A percentile compares a stretch with the other conserved stretches of the same genome.
These are phyloP conservation scores for Crucibulum laeve DNA, from an alignment of 768 basidiomycete genomes.

Conservation along the genomic window DNA sequence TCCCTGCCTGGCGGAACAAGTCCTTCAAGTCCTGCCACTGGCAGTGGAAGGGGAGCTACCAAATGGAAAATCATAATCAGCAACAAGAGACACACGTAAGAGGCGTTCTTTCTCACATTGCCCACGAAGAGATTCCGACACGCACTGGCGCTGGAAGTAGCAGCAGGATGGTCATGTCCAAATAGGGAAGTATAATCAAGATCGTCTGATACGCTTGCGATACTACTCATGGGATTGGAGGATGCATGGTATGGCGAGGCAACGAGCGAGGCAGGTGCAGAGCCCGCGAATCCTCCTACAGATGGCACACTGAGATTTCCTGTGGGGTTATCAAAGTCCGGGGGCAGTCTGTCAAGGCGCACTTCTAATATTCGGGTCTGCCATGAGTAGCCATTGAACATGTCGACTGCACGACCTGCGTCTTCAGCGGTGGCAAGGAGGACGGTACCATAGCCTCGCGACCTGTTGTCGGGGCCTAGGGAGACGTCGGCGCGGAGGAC, in stretches of 20 bases:
- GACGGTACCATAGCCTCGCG: constrained; percentile 92
- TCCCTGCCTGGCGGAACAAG: constrained; percentile 87
- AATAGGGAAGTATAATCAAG: constrained; percentile 4
- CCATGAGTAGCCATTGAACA: constrained; percentile 98
- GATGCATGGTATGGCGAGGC: neutral
- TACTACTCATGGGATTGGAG: neutral
- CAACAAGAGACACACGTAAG: constrained; percentile 1
- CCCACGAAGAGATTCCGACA: constrained; percentile 79
- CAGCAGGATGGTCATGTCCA: constrained; percentile 20
- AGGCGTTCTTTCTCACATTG: constrained; percentile 60
- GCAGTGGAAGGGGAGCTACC: constrained; percentile 83
- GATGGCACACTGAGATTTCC: constrained; percentile 11
- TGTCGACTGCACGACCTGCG: constrained; percentile 89
- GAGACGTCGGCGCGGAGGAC: constrained; percentile 77
- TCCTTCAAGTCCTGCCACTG: constrained; percentile 99
- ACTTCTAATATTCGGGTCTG: constrained; percentile 92
- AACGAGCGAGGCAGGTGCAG: neutral
- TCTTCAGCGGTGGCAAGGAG: constrained; percentile 93
- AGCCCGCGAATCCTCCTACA: neutral
- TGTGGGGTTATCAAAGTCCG: constrained; percentile 46
- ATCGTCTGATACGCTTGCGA: constrained; percentile 2
- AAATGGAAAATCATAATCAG: neutral
- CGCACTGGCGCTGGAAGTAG: constrained; percentile 15
- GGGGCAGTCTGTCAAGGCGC: constrained; percentile 77
- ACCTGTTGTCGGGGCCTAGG: constrained; percentile 85